Conservation (phyloP, 2,329 filamentous ascomycete genomes). For the Raffaelea arxii region DNA sequence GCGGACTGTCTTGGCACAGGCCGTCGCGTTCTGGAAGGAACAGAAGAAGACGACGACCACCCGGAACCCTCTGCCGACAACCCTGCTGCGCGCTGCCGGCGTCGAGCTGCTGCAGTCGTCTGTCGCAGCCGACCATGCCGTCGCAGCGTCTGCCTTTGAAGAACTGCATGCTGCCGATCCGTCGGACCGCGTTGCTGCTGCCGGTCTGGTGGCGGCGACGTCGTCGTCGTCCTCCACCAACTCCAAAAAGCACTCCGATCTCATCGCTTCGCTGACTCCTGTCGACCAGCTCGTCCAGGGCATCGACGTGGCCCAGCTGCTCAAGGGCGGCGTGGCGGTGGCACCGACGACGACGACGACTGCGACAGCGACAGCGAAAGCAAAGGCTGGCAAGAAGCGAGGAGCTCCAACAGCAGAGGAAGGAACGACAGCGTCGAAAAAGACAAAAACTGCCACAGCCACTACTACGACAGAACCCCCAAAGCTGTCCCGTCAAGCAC, state of each 20-base stretch:
- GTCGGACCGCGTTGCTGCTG: slow-evolving; percentile 60
- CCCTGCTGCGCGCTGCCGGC: slow-evolving; percentile 74
- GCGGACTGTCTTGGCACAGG: slow-evolving; percentile 65
- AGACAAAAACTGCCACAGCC: slow-evolving; percentile 8
- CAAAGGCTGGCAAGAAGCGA: slow-evolving; percentile 37
- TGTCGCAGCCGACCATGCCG: slow-evolving; percentile 53
- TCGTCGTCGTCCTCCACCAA: slow-evolving; percentile 46
- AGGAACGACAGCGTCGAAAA: slow-evolving; percentile 6
- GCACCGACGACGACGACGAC: slow-evolving; percentile 28
- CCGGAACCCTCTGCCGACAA: slow-evolving; percentile 27
- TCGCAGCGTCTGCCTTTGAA: slow-evolving; percentile 71
- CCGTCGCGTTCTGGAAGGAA: slow-evolving; percentile 70
- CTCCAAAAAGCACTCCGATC: slow-evolving; percentile 1
- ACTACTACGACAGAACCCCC: slow-evolving; percentile 14
- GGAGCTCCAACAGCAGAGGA: slow-evolving; percentile 15
- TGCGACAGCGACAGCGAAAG: slow-evolving; percentile 27
- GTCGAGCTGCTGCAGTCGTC: slow-evolving; percentile 70
- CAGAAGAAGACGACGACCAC: slow-evolving; percentile 16
- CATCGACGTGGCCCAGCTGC: slow-evolving; percentile 51
- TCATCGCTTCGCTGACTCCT: slow-evolving; percentile 9
- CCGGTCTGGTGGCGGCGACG: slow-evolving; percentile 69
- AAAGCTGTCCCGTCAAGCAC: slow-evolving; percentile 41
- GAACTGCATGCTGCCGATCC: slow-evolving; percentile 56
- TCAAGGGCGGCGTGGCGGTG: slow-evolving; percentile 55
- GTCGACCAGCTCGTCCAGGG: slow-evolving; percentile 51